A percentile compares a stretch with the other conserved stretches of the same genome.
Conservation (phyloP, 2,329 filamentous ascomycete genomes). For the Hypoxylon sp. region DNA sequence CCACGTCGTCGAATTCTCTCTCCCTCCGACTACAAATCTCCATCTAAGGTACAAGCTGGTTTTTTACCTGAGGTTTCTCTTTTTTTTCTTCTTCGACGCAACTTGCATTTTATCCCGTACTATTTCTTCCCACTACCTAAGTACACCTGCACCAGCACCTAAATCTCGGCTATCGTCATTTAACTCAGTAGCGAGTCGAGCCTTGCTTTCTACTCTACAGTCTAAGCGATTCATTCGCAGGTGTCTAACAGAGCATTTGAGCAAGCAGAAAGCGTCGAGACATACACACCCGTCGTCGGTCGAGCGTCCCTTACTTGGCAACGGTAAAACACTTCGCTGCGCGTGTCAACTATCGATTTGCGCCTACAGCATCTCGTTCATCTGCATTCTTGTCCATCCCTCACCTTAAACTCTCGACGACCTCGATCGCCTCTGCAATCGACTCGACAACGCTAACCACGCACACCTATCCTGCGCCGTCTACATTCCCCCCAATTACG, state of each 20-base stretch:
- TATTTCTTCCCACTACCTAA: constrained; percentile 22
- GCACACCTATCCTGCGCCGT: background rate
- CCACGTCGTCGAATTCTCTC: background rate
- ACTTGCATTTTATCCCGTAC: constrained; percentile 1
- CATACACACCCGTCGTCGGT: background rate
- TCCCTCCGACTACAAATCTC: background rate
- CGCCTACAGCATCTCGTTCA: background rate
- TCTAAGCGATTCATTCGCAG: constrained; percentile 24
- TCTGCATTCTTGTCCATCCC: background rate
- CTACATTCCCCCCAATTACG: background rate
- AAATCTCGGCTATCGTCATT: constrained; percentile 38
- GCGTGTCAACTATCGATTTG: background rate
- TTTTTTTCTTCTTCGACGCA: background rate
- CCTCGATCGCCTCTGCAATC: constrained; percentile 1
- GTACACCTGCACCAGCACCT: constrained; percentile 11
- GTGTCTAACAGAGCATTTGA: constrained; percentile 5
- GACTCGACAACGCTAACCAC: background rate
- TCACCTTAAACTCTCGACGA: background rate
- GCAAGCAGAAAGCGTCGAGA: background rate
- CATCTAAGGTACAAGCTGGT: constrained; percentile 1
- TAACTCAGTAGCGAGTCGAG: constrained; percentile 11
- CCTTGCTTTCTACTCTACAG: constrained; percentile 11
- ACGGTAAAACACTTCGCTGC: background rate
- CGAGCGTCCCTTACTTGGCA: constrained; percentile 1
- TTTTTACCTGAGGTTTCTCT: background rate